A percentile compares a stretch with the other conserved stretches of the same genome.
phyloP scores from a whole-genome alignment of 441 rosid species.

The Pelargonium fulgidum region DNA sequence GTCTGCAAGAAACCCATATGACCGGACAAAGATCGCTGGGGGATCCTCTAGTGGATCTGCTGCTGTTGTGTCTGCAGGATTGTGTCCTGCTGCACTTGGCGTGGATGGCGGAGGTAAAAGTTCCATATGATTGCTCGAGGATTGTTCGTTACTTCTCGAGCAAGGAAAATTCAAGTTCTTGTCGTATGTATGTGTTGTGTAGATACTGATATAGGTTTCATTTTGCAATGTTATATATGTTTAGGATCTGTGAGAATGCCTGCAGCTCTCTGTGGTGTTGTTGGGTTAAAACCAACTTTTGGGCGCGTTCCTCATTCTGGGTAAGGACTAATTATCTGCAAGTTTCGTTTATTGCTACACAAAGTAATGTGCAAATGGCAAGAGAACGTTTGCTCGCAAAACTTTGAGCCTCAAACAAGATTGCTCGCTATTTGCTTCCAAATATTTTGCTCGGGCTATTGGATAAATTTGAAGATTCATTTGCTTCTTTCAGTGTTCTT shows the following conservation, averaged over 20 bases:
- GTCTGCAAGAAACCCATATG: slow-evolving; percentile 52
- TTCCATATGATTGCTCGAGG: too few species aligned
- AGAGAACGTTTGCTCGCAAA: too few species aligned
- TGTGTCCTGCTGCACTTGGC: slow-evolving; percentile 72
- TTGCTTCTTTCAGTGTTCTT: slow-evolving; percentile 41
- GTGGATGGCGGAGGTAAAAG: slow-evolving; percentile 73
- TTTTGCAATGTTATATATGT: neutral
- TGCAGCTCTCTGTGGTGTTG: slow-evolving; percentile 70
- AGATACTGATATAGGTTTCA: slow-evolving; percentile 1
- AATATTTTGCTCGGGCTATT: too few species aligned
- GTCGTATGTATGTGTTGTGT: too few species aligned
- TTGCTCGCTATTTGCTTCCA: too few species aligned
- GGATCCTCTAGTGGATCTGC: slow-evolving; percentile 84
- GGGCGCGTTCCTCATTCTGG: slow-evolving; percentile 51
- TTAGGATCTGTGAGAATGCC: slow-evolving; percentile 76
- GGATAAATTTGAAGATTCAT: slow-evolving; percentile 3
- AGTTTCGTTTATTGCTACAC: neutral
- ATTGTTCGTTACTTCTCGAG: too few species aligned
- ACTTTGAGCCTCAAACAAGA: too few species aligned
- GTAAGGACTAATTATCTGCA: slow-evolving; percentile 26
- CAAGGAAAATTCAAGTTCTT: too few species aligned
- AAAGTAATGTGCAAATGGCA: too few species aligned
- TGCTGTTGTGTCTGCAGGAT: slow-evolving; percentile 63
- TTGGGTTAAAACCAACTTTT: slow-evolving; percentile 69
- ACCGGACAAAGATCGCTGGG: slow-evolving; percentile 41